Evolutionary conservation across 2,329 filamentous ascomycete species (phyloP), one percentile per base, ranked within the genome.

Genomic region (Sphaerulina vaccinii): DNA sequence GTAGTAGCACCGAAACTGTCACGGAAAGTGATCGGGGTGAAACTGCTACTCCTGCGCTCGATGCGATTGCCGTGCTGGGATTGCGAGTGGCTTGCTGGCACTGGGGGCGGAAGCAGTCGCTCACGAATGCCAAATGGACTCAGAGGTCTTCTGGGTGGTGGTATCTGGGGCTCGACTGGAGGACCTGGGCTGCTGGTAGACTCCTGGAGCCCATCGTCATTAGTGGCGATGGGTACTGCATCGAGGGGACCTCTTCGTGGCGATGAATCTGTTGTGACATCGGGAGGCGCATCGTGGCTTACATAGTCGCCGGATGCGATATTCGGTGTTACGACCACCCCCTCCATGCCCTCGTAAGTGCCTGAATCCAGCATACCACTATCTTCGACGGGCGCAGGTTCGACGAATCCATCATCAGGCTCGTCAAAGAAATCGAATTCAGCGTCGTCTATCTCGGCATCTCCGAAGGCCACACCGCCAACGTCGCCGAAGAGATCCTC

Each of bases 381-480:
- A 13, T 39, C 37, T 21, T 35, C 23, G 21, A 35, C 23, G 11
- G 11, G 24, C 27, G 29, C 36, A 15, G 16, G 41, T 16, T 48
- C 36, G 21, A 15, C 33, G 29, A 48, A 48, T 1, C 51, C 55
- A 39, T 59, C 72, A 40, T 72, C 73, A 2, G 77, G 77, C 55
- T 86, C 84, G 62, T 92, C 87, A 60, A 92, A 92, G 68, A 91
- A 92, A 65, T 81, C 88, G 66, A 92, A 92, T 64, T 93, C 88
- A 5, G 83, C 87, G 60, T 93, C 88, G 1, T 86, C 90, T 24
- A 61, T 49, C 18, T 59, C 57, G 29, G 58, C 50, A 13, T 61
- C 58, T 16, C 52, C 58, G 29, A 61, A 59, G 9, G 54, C 57
- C 29, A 59, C 56, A 13, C 54, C 59, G 8, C 51, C 59, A 57